Percentiles rank a stretch among this genome's conserved stretches.
phyloP scores from a whole-genome alignment of 441 rosid genomes.

The Gossypium davidsonii region DNA sequence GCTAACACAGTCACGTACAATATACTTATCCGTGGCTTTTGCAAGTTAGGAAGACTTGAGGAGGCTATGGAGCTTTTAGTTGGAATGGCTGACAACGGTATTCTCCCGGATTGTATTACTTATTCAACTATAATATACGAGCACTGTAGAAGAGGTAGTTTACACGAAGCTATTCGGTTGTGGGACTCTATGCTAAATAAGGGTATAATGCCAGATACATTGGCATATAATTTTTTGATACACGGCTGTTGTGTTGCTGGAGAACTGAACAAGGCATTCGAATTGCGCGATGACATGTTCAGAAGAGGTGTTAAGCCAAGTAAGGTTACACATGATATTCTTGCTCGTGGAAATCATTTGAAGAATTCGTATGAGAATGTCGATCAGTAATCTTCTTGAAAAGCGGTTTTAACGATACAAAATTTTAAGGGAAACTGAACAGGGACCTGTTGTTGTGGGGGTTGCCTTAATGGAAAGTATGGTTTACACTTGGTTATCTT shows the following conservation, averaged over 20 bases:
- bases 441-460: background rate
- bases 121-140: conserved; percentile 75
- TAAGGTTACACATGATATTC: conserved; percentile 17
- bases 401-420: background rate
- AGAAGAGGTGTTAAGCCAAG: conserved; percentile 48
- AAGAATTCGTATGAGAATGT: conserved; percentile 6
- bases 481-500: background rate
- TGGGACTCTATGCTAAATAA: conserved; percentile 65
- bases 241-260: conserved; percentile 54
- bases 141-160: conserved; percentile 45
- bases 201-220: conserved; percentile 61
- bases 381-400: conserved; percentile 22
- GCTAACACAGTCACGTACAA: conserved; percentile 69
- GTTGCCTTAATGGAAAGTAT: background rate
- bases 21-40: conserved; percentile 68
- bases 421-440: background rate
- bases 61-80: conserved; percentile 54
- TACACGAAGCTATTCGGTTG: conserved; percentile 49
- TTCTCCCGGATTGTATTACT: conserved; percentile 73
- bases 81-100: conserved; percentile 48
- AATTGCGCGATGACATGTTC: conserved; percentile 65
- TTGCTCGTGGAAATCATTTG: conserved; percentile 18
- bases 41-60: conserved; percentile 58
- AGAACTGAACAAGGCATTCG: conserved; percentile 50
- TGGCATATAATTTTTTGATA: conserved; percentile 65